Percentiles rank a stretch among this genome's conserved stretches.
These are phyloP conservation scores for Colletotrichum shisoi DNA, from an alignment of 2,329 filamentous ascomycete species.

Conservation along the genomic window DNA sequence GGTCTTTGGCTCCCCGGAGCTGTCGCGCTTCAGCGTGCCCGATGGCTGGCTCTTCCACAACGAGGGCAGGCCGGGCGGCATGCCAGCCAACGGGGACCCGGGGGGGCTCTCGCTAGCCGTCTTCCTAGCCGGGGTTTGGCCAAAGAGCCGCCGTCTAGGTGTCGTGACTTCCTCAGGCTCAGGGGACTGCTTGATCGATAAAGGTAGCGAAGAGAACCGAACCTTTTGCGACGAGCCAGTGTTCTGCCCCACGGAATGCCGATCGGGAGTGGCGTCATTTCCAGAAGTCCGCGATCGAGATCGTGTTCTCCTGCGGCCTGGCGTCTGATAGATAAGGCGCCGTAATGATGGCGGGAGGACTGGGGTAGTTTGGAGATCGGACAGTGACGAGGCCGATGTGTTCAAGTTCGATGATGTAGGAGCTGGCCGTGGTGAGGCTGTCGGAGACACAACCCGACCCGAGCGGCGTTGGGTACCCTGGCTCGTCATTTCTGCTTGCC, in stretches of 20 bases:
- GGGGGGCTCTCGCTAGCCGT: constrained; percentile 17
- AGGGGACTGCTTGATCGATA: constrained; percentile 5
- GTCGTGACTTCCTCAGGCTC: constrained; percentile 26
- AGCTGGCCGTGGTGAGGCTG: constrained; percentile 3
- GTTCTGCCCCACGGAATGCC: constrained; percentile 4
- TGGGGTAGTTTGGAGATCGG: constrained; percentile 16
- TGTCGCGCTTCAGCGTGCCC: constrained; percentile 10
- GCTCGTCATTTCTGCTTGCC: neutral
- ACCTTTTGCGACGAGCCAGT: constrained; percentile 24
- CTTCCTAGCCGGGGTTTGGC: constrained; percentile 3
- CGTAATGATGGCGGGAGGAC: neutral
- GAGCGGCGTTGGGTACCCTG: neutral
- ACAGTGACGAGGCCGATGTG: constrained; percentile 28
- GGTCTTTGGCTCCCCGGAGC: neutral
- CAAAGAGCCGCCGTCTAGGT: constrained; percentile 26
- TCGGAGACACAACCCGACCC: neutral
- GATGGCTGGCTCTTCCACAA: neutral
- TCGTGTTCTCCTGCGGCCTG: constrained; percentile 3
- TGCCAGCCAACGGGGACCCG: neutral
- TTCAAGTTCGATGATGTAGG: constrained; percentile 2
- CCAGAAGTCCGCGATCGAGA: neutral
- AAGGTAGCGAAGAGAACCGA: constrained; percentile 28
- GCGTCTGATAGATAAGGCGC: constrained; percentile 9
- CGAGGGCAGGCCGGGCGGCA: neutral
- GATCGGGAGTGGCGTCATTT: neutral